These are phyloP conservation scores for Metarhizium robertsii DNA, from an alignment of 2,329 filamentous ascomycete genomes.

Conservation along the genomic window DNA sequence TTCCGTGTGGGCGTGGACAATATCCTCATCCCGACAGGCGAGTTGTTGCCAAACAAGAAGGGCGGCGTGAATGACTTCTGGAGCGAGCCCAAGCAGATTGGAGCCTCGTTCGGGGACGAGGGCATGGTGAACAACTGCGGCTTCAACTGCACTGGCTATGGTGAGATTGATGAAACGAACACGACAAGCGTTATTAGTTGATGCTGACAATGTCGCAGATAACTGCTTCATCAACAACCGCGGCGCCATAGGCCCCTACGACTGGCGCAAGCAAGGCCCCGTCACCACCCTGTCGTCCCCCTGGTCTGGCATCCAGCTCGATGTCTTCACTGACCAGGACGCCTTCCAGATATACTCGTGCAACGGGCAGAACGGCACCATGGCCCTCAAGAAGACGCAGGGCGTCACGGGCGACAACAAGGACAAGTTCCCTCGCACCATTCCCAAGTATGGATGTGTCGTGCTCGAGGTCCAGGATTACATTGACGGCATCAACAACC, in stretches of 20 bases:
- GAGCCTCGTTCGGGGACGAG: conserved; percentile 53
- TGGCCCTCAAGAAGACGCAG: conserved; percentile 62
- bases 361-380: conserved; percentile 61
- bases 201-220: conserved; percentile 27
- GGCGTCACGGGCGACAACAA: conserved; percentile 42
- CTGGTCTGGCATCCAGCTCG: conserved; percentile 75
- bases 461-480: conserved; percentile 90
- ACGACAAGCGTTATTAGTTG: not conserved
- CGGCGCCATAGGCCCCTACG: conserved; percentile 41
- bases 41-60: conserved; percentile 59
- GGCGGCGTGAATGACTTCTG: conserved; percentile 75
- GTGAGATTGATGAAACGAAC: conserved; percentile 31
- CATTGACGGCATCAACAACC: conserved; percentile 90
- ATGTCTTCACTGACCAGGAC: conserved; percentile 74
- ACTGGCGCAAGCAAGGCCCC: conserved; percentile 53
- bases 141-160: conserved; percentile 74
- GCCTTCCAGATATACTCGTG: conserved; percentile 87
- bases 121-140: conserved; percentile 69
- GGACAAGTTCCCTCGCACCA: conserved; percentile 47
- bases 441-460: conserved; percentile 71
- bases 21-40: conserved; percentile 66
- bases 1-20: conserved; percentile 59
- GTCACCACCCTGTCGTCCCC: conserved; percentile 60
- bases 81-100: conserved; percentile 70
- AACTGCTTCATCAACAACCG: conserved; percentile 64